These are phyloP conservation scores for Ogataea naganishii DNA, from an alignment of 805 yeast genomes.

Conservation along the genomic window DNA sequence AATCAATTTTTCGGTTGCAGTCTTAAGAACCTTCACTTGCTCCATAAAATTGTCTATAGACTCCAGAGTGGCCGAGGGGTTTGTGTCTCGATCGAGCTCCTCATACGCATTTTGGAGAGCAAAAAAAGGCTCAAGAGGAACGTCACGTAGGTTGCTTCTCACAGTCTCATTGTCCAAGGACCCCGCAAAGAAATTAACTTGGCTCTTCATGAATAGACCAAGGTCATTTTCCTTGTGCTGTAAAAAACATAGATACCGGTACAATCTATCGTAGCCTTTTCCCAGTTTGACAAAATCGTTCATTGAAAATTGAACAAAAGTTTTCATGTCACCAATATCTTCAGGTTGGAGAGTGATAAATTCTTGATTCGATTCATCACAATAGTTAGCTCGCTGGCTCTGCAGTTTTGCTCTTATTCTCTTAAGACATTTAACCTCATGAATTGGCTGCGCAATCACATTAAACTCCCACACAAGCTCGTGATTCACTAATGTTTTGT, in stretches of 20 bases:
- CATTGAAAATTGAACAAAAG: constrained; percentile 37
- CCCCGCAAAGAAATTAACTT: constrained; percentile 8
- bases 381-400: not conserved
- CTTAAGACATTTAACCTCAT: constrained; percentile 12
- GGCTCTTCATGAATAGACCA: constrained; percentile 6
- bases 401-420: constrained; percentile 1
- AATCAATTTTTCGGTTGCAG: constrained; percentile 18
- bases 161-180: constrained; percentile 2
- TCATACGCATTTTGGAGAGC: constrained; percentile 3
- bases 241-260: constrained; percentile 26
- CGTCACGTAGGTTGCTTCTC: constrained; percentile 4
- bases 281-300: constrained; percentile 31
- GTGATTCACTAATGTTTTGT: constrained; percentile 25
- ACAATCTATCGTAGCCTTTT: constrained; percentile 23
- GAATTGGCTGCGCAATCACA: constrained; percentile 17
- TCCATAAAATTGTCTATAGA: constrained; percentile 8
- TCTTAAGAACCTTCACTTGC: constrained; percentile 10
- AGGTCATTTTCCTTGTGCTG: constrained; percentile 28
- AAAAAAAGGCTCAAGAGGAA: constrained; percentile 4
- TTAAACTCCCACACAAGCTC: constrained; percentile 36
- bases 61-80: constrained; percentile 2
- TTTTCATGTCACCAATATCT: constrained; percentile 34
- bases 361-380: constrained; percentile 1
- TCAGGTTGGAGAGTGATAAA: constrained; percentile 21
- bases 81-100: constrained; percentile 2